A percentile compares a stretch with the other conserved stretches of the same genome.
These are phyloP conservation scores for Boletus reticulatus DNA, from an alignment of 768 basidiomycete species.

Conservation along the genomic window DNA sequence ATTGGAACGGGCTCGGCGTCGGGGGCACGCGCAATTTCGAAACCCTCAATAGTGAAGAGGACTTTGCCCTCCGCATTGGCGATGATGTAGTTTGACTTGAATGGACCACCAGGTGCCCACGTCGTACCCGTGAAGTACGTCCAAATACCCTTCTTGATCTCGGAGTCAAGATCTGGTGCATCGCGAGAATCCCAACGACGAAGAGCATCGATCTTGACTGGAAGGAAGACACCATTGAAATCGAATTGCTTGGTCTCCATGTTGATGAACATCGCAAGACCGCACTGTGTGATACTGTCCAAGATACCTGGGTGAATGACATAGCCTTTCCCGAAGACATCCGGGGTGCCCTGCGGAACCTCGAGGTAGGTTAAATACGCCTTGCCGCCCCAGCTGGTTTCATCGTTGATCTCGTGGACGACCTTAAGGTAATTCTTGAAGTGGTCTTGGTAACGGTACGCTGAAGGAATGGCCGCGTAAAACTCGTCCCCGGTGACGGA, in stretches of 20 bases:
- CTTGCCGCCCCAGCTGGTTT: constrained; percentile 25
- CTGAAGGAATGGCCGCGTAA: constrained; percentile 16
- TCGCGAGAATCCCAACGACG: constrained; percentile 30
- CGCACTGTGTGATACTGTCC: constrained; percentile 33
- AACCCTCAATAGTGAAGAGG: constrained; percentile 33
- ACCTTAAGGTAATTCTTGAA: constrained; percentile 29
- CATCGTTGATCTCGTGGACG: constrained; percentile 28
- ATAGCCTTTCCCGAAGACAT: constrained; percentile 31
- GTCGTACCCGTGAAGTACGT: constrained; percentile 24
- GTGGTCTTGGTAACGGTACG: constrained; percentile 22
- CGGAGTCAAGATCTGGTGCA: constrained; percentile 22
- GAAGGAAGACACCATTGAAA: constrained; percentile 31
- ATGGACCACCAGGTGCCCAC: constrained; percentile 25
- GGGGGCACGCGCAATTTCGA: constrained; percentile 33
- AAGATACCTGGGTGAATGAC: constrained; percentile 33
- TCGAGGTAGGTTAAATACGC: constrained; percentile 27
- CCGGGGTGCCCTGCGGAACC: constrained; percentile 20
- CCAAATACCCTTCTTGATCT: constrained; percentile 31
- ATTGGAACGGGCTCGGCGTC: constrained; percentile 26
- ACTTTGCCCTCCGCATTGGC: constrained; percentile 29
- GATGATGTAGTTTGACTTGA: constrained; percentile 27
- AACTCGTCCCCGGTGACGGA: constrained; percentile 19
- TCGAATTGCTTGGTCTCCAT: constrained; percentile 30
- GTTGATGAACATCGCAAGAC: constrained; percentile 31
- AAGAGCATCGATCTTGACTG: constrained; percentile 30